Conservation (phyloP, 495 filamentous ascomycete genomes). For the Parathielavia hyrcaniae region DNA sequence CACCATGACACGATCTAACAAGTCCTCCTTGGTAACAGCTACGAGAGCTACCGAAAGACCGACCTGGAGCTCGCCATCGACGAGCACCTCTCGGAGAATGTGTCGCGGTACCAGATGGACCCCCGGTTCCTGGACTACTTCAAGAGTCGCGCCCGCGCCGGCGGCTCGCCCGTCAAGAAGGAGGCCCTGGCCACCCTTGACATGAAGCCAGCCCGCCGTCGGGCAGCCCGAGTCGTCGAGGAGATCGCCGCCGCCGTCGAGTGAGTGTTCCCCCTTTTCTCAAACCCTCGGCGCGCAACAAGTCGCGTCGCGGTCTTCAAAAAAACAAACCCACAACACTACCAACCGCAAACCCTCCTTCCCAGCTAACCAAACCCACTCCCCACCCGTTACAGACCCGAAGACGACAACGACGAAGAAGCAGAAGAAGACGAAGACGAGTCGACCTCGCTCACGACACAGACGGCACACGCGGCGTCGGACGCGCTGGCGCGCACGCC, state of each 20-base stretch:
- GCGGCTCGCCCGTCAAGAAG: conserved; percentile 70
- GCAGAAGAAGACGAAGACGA: conserved; percentile 7
- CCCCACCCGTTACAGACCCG: background rate
- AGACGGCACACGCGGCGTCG: conserved; percentile 24
- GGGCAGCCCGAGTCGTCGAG: conserved; percentile 45
- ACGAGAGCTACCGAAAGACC: conserved; percentile 64
- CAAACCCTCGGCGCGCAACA: background rate
- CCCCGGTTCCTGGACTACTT: conserved; percentile 70
- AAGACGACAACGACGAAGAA: background rate
- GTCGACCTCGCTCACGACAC: background rate
- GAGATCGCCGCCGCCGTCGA: conserved; percentile 36
- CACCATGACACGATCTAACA: background rate
- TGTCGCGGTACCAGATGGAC: conserved; percentile 53
- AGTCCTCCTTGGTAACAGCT: conserved; percentile 41
- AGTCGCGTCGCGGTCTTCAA: background rate
- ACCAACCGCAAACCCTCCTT: background rate
- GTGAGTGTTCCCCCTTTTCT: conserved; percentile 30
- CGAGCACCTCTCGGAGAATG: conserved; percentile 63
- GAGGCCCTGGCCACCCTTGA: conserved; percentile 40
- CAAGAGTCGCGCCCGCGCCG: conserved; percentile 50
- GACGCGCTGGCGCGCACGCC: conserved; percentile 53
- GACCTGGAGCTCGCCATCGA: conserved; percentile 78
- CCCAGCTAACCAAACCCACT: conserved; percentile 5
- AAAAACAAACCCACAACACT: conserved; percentile 13
- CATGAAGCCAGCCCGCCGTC: conserved; percentile 39